Base-by-base conservation (phyloP, 139 green algal species). In the Limnomonas spitsbergensis region DNA sequence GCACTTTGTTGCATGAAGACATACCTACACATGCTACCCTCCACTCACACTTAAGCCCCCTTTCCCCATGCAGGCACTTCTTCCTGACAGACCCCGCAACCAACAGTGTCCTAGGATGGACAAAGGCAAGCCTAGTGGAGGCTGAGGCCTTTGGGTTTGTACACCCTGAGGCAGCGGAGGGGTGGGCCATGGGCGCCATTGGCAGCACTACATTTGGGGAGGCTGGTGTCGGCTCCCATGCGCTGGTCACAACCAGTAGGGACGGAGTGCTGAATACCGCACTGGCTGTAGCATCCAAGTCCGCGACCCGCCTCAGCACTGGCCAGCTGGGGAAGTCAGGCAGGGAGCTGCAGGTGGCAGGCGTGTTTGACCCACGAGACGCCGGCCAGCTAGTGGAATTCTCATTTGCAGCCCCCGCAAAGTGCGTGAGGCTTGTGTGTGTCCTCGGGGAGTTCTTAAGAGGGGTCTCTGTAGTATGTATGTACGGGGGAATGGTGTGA, bases 1-100 rank as follows among this genome's bases (percentile, higher is more conserved):
- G n/a, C n/a, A n/a, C n/a, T n/a, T n/a, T n/a, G n/a, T n/a, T n/a
- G n/a, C n/a, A n/a, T n/a, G n/a, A n/a, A n/a, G n/a, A n/a, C n/a
- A n/a, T n/a, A n/a, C n/a, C n/a, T n/a, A n/a, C n/a, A n/a, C n/a
- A n/a, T n/a, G n/a, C n/a, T n/a, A n/a, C n/a, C n/a, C n/a, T n/a
- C n/a, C n/a, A n/a, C n/a, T n/a, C n/a, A n/a, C n/a, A n/a, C n/a
- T n/a, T n/a, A n/a, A n/a, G n/a, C n/a, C n/a, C n/a, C n/a, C n/a
- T n/a, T n/a, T n/a, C n/a, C n/a, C n/a, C n/a, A n/a, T n/a, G 4
- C 68, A 91, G 91, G 91, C 88, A 91, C 84, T 81, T 96, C 32
- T 61, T 96, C 32, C 72, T 96, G 20, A 86, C 70, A 0, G 90
- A 95, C 61, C 66, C 85, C 31, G 52, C 35, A 69, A 84, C 54